Base-by-base conservation (phyloP, 495 filamentous ascomycete genomes). In the Parathielavia appendiculata region DNA sequence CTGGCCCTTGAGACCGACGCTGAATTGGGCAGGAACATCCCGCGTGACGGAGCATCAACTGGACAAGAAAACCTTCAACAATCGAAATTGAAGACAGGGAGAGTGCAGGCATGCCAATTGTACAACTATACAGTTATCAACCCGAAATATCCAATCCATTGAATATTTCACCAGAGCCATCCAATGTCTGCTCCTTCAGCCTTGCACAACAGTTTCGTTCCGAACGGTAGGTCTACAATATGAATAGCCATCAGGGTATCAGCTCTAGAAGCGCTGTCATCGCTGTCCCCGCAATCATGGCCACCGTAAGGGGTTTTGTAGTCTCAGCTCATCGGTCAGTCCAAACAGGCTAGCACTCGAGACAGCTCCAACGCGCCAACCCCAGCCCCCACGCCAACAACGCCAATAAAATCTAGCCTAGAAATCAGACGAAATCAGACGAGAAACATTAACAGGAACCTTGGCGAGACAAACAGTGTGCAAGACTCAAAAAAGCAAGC, bases 381-480 rank as follows among this genome's bases (percentile, higher is more conserved):
- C 51, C 23, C 34, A 8, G 13, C 49, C 49, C 49, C 49, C 49
- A 52, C 49, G 47, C 47, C n/a, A 34, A 52, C 19, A 23, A 16
- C 35, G 10, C 48, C 39, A 2, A 17, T 7, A 41, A 16, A 41
- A 16, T 9, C 11, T 14, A 4, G 4, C 56, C 72, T 76, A 81
- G 59, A 81, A 81, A 23, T 30, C 36, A 3, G 2, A 2, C 3
- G 36, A 39, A n/a, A n/a, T n/a, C n/a, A n/a, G n/a, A n/a, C n/a
- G 16, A 12, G 16, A 39, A 39, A 39, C 36, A 39, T 39, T 6
- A 30, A 30, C 26, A n/a, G n/a, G n/a, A n/a, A 3, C 26, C 2
- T 30, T 6, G 26, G 26, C 6, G 3, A 30, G 26, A 30, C 3
- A 30, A 30, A 30, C 26, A 30, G 26, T 30, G 6, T 6, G 26